These are phyloP conservation scores for Eleusine coracana DNA, from an alignment of 176 grass and related monocot species.

Conservation along the genomic window DNA sequence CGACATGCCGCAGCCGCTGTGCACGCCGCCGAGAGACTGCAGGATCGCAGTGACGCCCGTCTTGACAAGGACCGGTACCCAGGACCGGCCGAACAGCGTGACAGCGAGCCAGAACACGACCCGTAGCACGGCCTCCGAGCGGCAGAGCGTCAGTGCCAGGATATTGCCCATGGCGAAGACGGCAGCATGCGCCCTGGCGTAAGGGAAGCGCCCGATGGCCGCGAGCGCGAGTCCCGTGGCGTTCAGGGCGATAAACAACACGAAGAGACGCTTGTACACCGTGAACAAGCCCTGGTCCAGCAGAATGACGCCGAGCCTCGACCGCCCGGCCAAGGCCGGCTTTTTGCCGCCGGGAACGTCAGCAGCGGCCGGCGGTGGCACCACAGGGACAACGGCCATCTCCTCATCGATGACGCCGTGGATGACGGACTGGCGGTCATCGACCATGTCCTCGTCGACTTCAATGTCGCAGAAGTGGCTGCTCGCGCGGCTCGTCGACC, in stretches of 20 bases:
- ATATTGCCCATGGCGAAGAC: conserved; percentile 72
- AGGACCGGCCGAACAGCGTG: conserved; percentile 42
- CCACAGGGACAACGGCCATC: conserved; percentile 9
- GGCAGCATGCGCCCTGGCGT: conserved; percentile 50
- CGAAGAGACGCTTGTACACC: conserved; percentile 77
- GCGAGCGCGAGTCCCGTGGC: conserved; percentile 40
- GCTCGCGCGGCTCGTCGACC: conserved; percentile 45
- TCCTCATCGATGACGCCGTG: conserved; percentile 28
- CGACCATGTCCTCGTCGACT: not conserved
- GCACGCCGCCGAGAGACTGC: conserved; percentile 70
- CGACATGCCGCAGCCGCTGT: conserved; percentile 73
- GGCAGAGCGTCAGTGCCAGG: conserved; percentile 73
- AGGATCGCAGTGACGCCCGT: conserved; percentile 56
- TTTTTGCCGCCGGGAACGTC: not conserved
- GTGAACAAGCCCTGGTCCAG: conserved; percentile 79
- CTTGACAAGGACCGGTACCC: conserved; percentile 56
- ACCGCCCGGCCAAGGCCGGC: not conserved
- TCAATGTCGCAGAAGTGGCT: conserved; percentile 78
- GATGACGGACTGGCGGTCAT: not conserved
- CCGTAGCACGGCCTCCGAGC: conserved; percentile 63
- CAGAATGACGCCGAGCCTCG: conserved; percentile 60
- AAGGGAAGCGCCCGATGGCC: conserved; percentile 44
- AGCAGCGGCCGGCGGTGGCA: not conserved
- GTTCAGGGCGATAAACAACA: conserved; percentile 49
- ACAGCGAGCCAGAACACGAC: conserved; percentile 68